phyloP scores from a whole-genome alignment of 768 basidiomycete species.

The Neoboletus subvelutipes region DNA sequence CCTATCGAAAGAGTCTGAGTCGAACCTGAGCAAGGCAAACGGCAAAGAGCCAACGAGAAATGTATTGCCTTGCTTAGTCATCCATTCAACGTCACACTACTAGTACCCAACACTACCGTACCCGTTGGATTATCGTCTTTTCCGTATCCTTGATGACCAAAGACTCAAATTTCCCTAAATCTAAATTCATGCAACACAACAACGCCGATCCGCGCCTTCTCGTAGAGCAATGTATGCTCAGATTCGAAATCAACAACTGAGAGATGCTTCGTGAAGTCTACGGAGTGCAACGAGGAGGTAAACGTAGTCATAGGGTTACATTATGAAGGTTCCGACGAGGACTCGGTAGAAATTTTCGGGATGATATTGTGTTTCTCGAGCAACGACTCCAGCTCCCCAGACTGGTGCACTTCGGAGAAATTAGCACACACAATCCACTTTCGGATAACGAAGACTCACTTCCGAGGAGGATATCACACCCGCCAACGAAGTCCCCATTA shows the following conservation, averaged over 20 bases:
- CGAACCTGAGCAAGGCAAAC: background rate
- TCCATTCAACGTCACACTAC: background rate
- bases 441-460: constrained; percentile 53
- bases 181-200: background rate
- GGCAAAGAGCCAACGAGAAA: background rate
- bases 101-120: too few species aligned
- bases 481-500: constrained; percentile 93
- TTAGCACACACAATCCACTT: background rate
- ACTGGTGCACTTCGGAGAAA: constrained; percentile 82
- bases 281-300: background rate
- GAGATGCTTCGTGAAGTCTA: background rate
- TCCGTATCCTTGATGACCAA: too few species aligned
- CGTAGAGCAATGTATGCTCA: background rate
- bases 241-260: background rate
- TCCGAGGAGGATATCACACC: constrained; percentile 90
- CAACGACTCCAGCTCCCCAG: constrained; percentile 85
- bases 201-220: too few species aligned
- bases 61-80: constrained; percentile 16
- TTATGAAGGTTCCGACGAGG: constrained; percentile 4
- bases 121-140: too few species aligned
- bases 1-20: background rate
- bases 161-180: too few species aligned
- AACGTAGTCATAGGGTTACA: background rate
- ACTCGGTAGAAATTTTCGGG: constrained; percentile 39
- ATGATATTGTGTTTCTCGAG: constrained; percentile 72